Evolutionary conservation across 148 eudicot genomes (phyloP), one percentile per base, ranked within the genome.

Genomic region (Rhododendron simsii): DNA sequence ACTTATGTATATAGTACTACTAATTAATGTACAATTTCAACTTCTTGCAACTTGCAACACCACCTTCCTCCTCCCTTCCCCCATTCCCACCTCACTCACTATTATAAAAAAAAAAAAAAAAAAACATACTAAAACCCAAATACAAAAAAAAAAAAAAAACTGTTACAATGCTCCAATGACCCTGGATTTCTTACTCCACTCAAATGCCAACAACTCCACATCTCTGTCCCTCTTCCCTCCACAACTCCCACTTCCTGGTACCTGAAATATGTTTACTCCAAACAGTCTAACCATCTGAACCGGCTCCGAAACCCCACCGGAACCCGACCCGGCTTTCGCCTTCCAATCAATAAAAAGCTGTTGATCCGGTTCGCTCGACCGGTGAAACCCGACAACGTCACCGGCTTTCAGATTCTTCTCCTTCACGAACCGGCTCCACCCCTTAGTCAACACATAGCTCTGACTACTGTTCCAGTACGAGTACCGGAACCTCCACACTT

Each of bases 381-480:
- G 47, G 74, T 90, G 92, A 37, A 96, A 96, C 57, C 91, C 87
- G 1, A 95, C 98, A 80, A 91, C 33, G 81, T 94, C 95, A 0
- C 98, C 98, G 6, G 98, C 95, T 53, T 91, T 89, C 57, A 96
- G 78, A 48, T 82, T 86, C 90, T 96, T 96, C 81, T 94, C 98
- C 91, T 94, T 96, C 39, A 96, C 98, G 47, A 93, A 96, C 20
- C 98, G 87, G 85, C 98, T 94, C 98, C 98, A 96, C 0, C 98
- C 98, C 61, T 96, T 94, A 0, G 98, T 94, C n/a, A 94, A 50
- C 13, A 96, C 98, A 26, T 96, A 96, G 77, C 96, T 93, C 81
- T 96, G 98, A 35, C 95, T 92, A 51, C 98, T 94, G 28, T 94
- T 96, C 98, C 98, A 94, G 53, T 96, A 93, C 33, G 98, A 94